phyloP scores from a whole-genome alignment of 2,329 filamentous ascomycete species.

The Hymenoscyphus infarciens region DNA sequence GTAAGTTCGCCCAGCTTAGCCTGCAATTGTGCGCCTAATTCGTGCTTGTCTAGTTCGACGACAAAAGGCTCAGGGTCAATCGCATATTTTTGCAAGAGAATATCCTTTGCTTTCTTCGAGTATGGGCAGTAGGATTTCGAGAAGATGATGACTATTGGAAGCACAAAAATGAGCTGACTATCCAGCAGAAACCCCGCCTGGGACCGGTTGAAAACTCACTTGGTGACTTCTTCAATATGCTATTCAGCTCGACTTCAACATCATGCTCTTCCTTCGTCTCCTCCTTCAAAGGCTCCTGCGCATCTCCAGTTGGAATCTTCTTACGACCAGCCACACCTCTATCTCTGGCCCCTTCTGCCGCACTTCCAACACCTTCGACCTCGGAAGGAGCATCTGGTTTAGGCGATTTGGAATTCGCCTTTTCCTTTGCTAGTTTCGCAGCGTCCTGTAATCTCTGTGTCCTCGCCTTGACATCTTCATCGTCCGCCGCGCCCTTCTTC shows the following conservation, averaged over 20 bases:
- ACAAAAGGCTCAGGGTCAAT: slow-evolving; percentile 82
- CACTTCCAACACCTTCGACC: slow-evolving; percentile 44
- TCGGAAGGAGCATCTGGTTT: slow-evolving; percentile 56
- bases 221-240: slow-evolving; percentile 78
- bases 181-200: neutral
- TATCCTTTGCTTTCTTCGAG: slow-evolving; percentile 78
- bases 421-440: slow-evolving; percentile 64
- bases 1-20: slow-evolving; percentile 68
- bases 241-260: slow-evolving; percentile 68
- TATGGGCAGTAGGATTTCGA: slow-evolving; percentile 90
- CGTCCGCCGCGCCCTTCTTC: slow-evolving; percentile 39
- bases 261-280: slow-evolving; percentile 59
- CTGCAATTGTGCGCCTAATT: slow-evolving; percentile 71
- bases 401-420: slow-evolving; percentile 63
- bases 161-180: slow-evolving; percentile 9
- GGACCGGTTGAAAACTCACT: slow-evolving; percentile 49
- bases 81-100: slow-evolving; percentile 79
- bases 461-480: slow-evolving; percentile 53
- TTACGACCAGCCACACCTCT: slow-evolving; percentile 50
- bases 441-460: slow-evolving; percentile 63
- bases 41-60: slow-evolving; percentile 84
- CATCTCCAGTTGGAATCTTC: slow-evolving; percentile 37
- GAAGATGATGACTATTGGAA: slow-evolving; percentile 77
- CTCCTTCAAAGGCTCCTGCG: slow-evolving; percentile 35
- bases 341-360: slow-evolving; percentile 32